phyloP scores from a whole-genome alignment of 2,329 filamentous ascomycete genomes.

The Fusarium multiceps region DNA sequence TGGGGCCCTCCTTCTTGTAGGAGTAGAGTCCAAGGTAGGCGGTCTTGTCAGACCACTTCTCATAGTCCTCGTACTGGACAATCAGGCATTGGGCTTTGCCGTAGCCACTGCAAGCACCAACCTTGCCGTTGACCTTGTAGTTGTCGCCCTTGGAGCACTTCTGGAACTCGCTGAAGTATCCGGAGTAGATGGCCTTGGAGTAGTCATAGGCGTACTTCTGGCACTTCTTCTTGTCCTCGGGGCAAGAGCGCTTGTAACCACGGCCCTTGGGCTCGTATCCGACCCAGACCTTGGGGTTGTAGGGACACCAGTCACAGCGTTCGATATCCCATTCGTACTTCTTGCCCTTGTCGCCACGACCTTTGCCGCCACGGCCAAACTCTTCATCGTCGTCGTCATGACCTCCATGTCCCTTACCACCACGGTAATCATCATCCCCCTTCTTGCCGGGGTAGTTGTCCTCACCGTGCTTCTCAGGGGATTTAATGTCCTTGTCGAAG shows the following conservation, averaged over 20 bases:
- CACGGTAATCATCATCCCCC: background rate
- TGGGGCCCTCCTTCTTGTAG: conserved; percentile 1
- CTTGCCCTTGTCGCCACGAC: conserved; percentile 10
- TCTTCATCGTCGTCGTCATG: conserved; percentile 9
- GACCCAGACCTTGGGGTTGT: conserved; percentile 8
- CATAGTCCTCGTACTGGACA: conserved; percentile 30
- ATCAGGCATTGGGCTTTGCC: conserved; percentile 29
- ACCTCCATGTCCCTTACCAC: background rate
- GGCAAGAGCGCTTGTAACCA: conserved; percentile 24
- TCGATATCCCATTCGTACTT: conserved; percentile 26
- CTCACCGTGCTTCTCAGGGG: background rate
- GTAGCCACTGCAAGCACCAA: conserved; percentile 14
- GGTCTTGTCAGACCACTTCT: conserved; percentile 24
- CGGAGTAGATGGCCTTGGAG: conserved; percentile 23
- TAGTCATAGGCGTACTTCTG: conserved; percentile 27
- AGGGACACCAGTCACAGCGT: conserved; percentile 22
- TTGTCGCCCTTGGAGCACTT: conserved; percentile 24
- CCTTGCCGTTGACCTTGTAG: conserved; percentile 33
- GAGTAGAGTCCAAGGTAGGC: conserved; percentile 35
- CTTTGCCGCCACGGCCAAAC: conserved; percentile 4
- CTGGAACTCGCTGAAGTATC: conserved; percentile 4
- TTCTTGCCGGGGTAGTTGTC: background rate
- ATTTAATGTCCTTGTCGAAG: background rate
- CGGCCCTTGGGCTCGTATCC: conserved; percentile 1
- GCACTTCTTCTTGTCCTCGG: conserved; percentile 33